Conservation (phyloP, 2,329 filamentous ascomycete genomes). For the Anthostomella pinea region DNA sequence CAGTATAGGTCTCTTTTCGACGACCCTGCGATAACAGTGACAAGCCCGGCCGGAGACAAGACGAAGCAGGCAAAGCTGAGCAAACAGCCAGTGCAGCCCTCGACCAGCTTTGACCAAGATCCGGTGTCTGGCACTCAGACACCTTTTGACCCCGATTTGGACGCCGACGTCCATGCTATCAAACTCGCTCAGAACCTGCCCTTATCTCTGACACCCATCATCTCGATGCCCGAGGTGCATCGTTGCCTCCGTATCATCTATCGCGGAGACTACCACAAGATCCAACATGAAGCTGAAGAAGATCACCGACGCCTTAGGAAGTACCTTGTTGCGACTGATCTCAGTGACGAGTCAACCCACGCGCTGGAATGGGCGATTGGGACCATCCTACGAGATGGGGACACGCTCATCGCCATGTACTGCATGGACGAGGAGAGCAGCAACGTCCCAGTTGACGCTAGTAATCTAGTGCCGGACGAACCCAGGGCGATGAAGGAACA, state of each 20-base stretch:
- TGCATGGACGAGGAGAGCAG: conserved; percentile 85
- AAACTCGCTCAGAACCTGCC: conserved; percentile 82
- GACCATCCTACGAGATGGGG: conserved; percentile 88
- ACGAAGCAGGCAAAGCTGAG: conserved; percentile 52
- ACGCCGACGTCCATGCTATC: conserved; percentile 80
- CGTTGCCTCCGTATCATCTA: conserved; percentile 87
- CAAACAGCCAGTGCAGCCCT: conserved; percentile 62
- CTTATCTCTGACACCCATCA: conserved; percentile 76
- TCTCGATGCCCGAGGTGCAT: conserved; percentile 71
- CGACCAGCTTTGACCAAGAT: conserved; percentile 76
- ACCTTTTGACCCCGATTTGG: conserved; percentile 78
- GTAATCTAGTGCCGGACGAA: conserved; percentile 65
- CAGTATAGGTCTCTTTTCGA: conserved; percentile 62
- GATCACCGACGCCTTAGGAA: conserved; percentile 78
- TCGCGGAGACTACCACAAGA: conserved; percentile 76
- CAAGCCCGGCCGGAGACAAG: conserved; percentile 60
- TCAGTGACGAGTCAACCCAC: conserved; percentile 91
- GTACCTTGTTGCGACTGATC: conserved; percentile 92
- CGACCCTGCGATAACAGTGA: conserved; percentile 65
- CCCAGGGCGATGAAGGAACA: conserved; percentile 73
- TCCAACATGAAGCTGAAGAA: conserved; percentile 75
- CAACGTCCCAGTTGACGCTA: conserved; percentile 46
- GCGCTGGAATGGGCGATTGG: conserved; percentile 97
- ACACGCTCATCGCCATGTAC: conserved; percentile 90
- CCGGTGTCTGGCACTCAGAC: conserved; percentile 51